Evolutionary conservation across 2,329 filamentous ascomycete genomes (phyloP), one percentile per base, ranked within the genome.

Genomic region (Alternaria triticina): DNA sequence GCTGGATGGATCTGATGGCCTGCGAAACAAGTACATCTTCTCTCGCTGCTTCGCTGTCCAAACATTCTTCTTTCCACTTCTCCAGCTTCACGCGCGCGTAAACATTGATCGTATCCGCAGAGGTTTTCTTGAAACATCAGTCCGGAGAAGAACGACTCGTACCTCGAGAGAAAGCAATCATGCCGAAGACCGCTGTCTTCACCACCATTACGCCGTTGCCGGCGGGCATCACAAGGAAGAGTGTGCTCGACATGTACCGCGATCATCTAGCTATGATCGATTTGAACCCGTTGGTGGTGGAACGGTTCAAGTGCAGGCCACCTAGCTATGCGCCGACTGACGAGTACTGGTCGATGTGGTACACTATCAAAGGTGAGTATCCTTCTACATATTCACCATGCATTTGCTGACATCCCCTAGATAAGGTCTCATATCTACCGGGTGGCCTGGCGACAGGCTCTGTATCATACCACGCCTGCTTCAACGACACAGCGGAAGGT

Each of bases 201-300:
- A 96, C 92, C 43, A 91, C 88, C 49, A 88, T 94, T 70, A 96
- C 92, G 27, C 91, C 93, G 17, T 85, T 97, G 30, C 93, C 94
- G 9, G 71, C 86, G 3, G 83, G 84, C 70, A 86, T 96, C 68
- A 84, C 88, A 51, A 88, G 92, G 58, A 85, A 90, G 69, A 86
- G 87, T n/a, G 92, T 92, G 45, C 78, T 96, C 67, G 85, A 88
- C 57, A 92, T 92, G 69, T 88, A 97, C 30, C 92, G 93, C 78
- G 86, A 91, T 78, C 93, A 96, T 80, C 79, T 86, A 54, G 89
- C 89, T 71, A 96, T 97, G 90, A 96, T 97, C 74, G 90, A 95
- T 75, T 84, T 97, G 61, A 97, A 96, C 79, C 93, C 93, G 1
- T 85, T 96, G 51, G 90, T 97, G 59, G 88, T 91, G 66, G 89